Evolutionary conservation across 2,329 filamentous ascomycete genomes (phyloP).

Genomic region (Hypoxylon sp.): DNA sequence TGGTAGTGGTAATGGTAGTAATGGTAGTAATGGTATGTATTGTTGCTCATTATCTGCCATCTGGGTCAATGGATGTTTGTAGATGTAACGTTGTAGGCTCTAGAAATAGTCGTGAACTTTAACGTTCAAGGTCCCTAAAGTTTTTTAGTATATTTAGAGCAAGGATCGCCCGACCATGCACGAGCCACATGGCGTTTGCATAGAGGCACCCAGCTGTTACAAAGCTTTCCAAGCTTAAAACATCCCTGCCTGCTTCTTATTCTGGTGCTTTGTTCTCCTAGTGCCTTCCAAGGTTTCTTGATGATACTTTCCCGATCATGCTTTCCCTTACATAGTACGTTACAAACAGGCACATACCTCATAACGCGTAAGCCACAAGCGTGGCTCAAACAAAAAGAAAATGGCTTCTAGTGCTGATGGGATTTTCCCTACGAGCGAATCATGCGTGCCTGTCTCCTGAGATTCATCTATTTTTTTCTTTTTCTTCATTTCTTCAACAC

Average conservation of each 20-base stretch:
- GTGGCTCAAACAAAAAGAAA: conserved; percentile 27
- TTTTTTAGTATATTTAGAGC: conserved; percentile 46
- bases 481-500: conserved; percentile 31
- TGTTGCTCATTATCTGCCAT: conserved; percentile 38
- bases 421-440: conserved; percentile 32
- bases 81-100: conserved; percentile 48
- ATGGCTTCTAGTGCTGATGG: neutral
- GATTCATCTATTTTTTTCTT: conserved; percentile 35
- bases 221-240: too few relatives aligned
- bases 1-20: conserved; percentile 1
- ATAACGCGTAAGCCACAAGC: conserved; percentile 25
- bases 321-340: too few relatives aligned
- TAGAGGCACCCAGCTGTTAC: neutral
- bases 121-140: conserved; percentile 48
- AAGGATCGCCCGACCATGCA: conserved; percentile 47
- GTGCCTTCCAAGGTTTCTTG: too few relatives aligned
- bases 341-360: neutral
- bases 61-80: conserved; percentile 30
- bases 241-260: conserved; percentile 19
- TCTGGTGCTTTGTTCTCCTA: neutral
- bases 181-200: conserved; percentile 51
- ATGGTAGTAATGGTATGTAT: too few relatives aligned
- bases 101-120: conserved; percentile 47
- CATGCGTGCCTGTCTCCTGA: conserved; percentile 35
- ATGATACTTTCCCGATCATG: too few relatives aligned